phyloP scores from a whole-genome alignment of 257 asterid species.

The Nicotiana knightiana region DNA sequence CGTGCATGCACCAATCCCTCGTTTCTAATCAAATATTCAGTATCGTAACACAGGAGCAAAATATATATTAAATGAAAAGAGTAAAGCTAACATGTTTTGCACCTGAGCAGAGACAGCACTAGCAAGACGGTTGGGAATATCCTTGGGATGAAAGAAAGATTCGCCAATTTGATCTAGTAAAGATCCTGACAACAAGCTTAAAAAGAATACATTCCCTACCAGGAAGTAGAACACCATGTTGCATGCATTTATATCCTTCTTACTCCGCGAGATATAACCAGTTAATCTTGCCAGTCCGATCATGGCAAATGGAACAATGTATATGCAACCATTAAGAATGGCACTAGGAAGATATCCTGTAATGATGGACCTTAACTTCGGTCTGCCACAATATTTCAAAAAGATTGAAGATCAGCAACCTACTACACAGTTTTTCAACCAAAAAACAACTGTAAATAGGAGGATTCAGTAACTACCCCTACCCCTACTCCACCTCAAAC shows the following conservation, averaged over 20 bases:
- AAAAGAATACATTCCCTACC: conserved; percentile 82
- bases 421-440: neutral
- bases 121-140: conserved; percentile 83
- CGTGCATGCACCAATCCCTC: neutral
- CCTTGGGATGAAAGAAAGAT: conserved; percentile 70
- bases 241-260: conserved; percentile 81
- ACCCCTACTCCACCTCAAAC: neutral
- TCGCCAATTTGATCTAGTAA: conserved; percentile 86
- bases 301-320: conserved; percentile 70
- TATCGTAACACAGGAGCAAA: neutral
- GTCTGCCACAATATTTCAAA: conserved; percentile 41
- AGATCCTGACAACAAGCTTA: conserved; percentile 84
- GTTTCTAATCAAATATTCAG: neutral
- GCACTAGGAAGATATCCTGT: conserved; percentile 92
- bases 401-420: conserved; percentile 1
- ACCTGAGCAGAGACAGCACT: conserved; percentile 89
- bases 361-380: conserved; percentile 74
- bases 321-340: conserved; percentile 69
- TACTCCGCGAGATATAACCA: conserved; percentile 72
- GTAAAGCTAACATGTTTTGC: conserved; percentile 2
- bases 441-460: neutral
- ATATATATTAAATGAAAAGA: neutral
- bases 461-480: neutral
- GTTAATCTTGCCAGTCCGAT: conserved; percentile 64
- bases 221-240: conserved; percentile 89